Evolutionary conservation across 805 yeast genomes (phyloP), one percentile per base, ranked within the genome.

Genomic region (Metschnikowia koreensis): DNA sequence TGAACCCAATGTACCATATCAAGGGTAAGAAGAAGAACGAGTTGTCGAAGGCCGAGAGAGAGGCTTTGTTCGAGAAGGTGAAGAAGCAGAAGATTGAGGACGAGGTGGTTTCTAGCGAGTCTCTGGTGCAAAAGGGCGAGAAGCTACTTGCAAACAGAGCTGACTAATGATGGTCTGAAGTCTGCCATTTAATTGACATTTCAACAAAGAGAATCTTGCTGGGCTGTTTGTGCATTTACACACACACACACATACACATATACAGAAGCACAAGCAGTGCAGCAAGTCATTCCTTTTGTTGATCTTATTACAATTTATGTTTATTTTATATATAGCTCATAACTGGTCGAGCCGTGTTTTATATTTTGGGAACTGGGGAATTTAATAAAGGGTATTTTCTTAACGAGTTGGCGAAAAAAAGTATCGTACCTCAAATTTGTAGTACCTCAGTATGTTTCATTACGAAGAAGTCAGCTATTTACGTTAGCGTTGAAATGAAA

Each of bases 1-100:
- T 87, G 70, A 86, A 84, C 71, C 96, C 93, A 70, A 76, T 83
- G 79, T 86, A 84, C 71, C 79, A 83, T 75, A 68, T 87, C 57
- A 87, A 84, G 75, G 77, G 78, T 60, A 83, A 84, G 79, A 80
- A 84, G 76, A 81, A 83, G 71, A 60, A 77, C 52, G 83, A 82
- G 57, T 64, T 85, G 63, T 65, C 81, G 28, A 66, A 68, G 37
- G 80, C 65, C 13, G 81, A 86, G 68, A 74, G 79, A 59, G 77
- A 74, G 12, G 77, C 69, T 40, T 73, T 86, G 62, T 83, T 86
- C 63, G 61, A 59, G 41, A 61, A 66, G 59, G 66, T 72, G 37
- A 53, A 54, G 43, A 46, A 49, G 26, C 51, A 54, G 37, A 61
- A 59, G 15, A 51, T 65, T 43, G 55, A 12, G n/a, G 47, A 48